Conservation (phyloP, 805 yeast species). For the Grigorovia transvaalensis region DNA sequence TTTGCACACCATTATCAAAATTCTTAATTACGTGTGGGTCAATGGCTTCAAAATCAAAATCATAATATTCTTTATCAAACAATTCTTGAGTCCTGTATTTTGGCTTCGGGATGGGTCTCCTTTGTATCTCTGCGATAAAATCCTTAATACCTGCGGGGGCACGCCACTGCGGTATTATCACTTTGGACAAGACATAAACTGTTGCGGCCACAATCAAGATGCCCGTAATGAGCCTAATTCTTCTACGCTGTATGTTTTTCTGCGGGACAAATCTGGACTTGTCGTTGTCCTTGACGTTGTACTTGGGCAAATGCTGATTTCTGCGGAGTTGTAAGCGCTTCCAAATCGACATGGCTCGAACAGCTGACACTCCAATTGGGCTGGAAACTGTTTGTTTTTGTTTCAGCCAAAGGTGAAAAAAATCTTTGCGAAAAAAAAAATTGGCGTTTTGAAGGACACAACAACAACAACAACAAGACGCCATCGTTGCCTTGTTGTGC, state of each 20-base stretch:
- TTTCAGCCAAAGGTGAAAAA: background rate
- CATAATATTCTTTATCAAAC: conserved; percentile 26
- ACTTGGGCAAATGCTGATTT: background rate
- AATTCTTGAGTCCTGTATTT: conserved; percentile 12
- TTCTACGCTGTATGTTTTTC: background rate
- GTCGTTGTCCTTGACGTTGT: background rate
- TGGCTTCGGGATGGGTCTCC: background rate
- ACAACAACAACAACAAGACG: too few relatives aligned
- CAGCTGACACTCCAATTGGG: background rate
- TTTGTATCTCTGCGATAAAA: background rate
- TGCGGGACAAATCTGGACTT: background rate
- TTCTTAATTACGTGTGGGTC: conserved; percentile 26
- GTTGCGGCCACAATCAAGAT: background rate
- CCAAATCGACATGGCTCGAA: background rate
- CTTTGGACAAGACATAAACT: background rate
- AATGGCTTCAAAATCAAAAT: conserved; percentile 27
- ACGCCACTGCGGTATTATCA: background rate
- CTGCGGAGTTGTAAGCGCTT: background rate
- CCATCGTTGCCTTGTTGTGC: too few relatives aligned
- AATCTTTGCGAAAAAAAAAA: background rate
- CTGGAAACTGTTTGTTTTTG: too few relatives aligned
- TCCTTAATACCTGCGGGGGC: background rate
- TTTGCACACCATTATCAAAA: conserved; percentile 32
- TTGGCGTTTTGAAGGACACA: background rate
- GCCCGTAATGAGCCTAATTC: background rate